Evolutionary conservation across 495 filamentous ascomycete genomes (phyloP).

Genomic region (Massariosphaeria phaeospora): DNA sequence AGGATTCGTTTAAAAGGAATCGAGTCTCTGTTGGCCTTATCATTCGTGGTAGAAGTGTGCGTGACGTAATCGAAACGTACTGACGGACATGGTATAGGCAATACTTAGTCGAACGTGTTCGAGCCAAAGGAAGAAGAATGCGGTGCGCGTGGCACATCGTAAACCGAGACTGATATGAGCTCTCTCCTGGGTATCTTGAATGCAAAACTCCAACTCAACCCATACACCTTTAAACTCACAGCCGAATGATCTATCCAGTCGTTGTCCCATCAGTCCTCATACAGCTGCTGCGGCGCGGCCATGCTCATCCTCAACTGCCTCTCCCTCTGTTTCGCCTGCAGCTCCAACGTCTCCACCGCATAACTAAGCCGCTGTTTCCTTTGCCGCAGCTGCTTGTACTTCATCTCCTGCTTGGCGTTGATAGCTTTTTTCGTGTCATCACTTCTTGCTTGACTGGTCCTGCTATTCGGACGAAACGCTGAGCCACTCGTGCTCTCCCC

Average conservation of each 20-base stretch:
- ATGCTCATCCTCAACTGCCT: constrained; percentile 78
- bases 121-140: too few relatives aligned
- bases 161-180: too few relatives aligned
- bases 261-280: constrained; percentile 17
- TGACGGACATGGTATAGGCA: too few relatives aligned
- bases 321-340: constrained; percentile 61
- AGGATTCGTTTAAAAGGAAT: too few relatives aligned
- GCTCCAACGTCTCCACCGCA: constrained; percentile 65
- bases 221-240: too few relatives aligned
- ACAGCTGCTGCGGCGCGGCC: constrained; percentile 45
- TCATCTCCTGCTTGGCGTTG: constrained; percentile 47
- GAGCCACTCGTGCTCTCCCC: constrained; percentile 25
- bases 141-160: too few relatives aligned
- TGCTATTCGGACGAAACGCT: constrained; percentile 21
- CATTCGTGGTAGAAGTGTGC: too few relatives aligned
- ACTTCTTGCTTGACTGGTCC: constrained; percentile 18
- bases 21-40: too few relatives aligned
- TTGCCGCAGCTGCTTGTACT: constrained; percentile 58
- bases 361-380: constrained; percentile 76
- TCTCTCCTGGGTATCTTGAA: constrained; percentile 16
- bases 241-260: neutral
- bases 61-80: too few relatives aligned
- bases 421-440: constrained; percentile 26
- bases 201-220: neutral
- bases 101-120: too few relatives aligned